Evolutionary conservation across 441 rosid genomes (phyloP), one percentile per base, ranked within the genome.

Genomic region (Dalechampia spathulata): DNA sequence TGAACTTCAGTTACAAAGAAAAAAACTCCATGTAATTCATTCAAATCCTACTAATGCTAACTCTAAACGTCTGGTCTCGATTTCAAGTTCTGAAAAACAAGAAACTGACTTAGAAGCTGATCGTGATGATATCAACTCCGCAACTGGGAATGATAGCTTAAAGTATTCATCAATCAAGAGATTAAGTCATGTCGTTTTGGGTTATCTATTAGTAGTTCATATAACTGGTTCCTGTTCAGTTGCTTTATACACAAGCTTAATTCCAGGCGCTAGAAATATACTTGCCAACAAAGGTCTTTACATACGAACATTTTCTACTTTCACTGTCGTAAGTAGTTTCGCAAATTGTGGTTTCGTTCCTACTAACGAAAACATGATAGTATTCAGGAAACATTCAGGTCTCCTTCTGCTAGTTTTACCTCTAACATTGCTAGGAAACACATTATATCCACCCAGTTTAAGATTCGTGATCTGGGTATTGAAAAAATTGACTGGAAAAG

Each of bases 391-490:
- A 32, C 69, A 82, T 51, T 54, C 96, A 0, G 83, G 79, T 15
- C 77, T 88, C 5, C 75, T 79, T 9, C 65, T 73, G n/a, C 45
- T 85, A 42, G 56, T 85, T 1, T 67, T 83, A 56, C 78, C 89
- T n/a, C 78, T 70, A 42, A 7, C 52, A 17, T 65, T 88, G 0
- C 27, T 83, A 1, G 94, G 94, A 1, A 78, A 80, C 81, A 72
- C 83, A 10, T 52, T 88, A 28, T 85, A 55, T 48, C 83, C 86
- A 1, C 36, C 80, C 4, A 62, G 67, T 61, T 51, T 87, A 39
- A 2, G 75, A 7, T 61, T 81, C 3, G 40, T 57, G 16, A 53
- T 79, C 7, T 72, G 85, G 86, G 69, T 52, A 43, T 20, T 81
- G 27, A 53, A 60, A 38, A 83, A 71, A 62, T 1, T 45, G 7